Percentiles rank a stretch among this genome's conserved stretches.
phyloP scores from a whole-genome alignment of 176 grass and related monocot species.

The Carex littledalei region DNA sequence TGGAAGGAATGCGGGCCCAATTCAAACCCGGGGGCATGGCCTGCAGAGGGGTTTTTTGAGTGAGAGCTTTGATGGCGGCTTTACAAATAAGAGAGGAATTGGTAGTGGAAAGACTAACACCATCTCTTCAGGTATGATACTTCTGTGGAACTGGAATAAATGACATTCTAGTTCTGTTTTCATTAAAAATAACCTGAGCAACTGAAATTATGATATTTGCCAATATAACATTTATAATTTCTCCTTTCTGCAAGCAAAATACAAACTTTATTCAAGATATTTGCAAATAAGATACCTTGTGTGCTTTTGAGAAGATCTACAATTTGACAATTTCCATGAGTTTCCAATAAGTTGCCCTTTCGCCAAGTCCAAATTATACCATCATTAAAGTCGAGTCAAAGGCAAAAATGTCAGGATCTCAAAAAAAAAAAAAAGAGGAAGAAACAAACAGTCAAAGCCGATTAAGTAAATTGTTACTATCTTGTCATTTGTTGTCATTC shows the following conservation, averaged over 20 bases:
- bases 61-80: slow-evolving; percentile 52
- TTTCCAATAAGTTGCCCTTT: background rate
- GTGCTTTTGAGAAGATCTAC: background rate
- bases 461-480: background rate
- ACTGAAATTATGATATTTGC: background rate
- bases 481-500: background rate
- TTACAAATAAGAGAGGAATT: slow-evolving; percentile 58
- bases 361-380: background rate
- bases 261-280: background rate
- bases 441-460: background rate
- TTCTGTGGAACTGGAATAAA: background rate
- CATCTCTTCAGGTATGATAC: slow-evolving; percentile 64
- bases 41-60: slow-evolving; percentile 26
- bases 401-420: background rate
- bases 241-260: background rate
- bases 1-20: slow-evolving; percentile 27
- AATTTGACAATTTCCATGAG: background rate
- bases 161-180: slow-evolving; percentile 4
- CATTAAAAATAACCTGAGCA: background rate
- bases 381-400: background rate
- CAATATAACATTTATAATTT: background rate
- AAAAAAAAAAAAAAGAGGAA: background rate
- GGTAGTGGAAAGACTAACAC: slow-evolving; percentile 47
- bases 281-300: background rate
- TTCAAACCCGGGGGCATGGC: slow-evolving; percentile 15